These are phyloP conservation scores for Platanus orientalis DNA, from an alignment of 164 flowering plant species.

Conservation along the genomic window DNA sequence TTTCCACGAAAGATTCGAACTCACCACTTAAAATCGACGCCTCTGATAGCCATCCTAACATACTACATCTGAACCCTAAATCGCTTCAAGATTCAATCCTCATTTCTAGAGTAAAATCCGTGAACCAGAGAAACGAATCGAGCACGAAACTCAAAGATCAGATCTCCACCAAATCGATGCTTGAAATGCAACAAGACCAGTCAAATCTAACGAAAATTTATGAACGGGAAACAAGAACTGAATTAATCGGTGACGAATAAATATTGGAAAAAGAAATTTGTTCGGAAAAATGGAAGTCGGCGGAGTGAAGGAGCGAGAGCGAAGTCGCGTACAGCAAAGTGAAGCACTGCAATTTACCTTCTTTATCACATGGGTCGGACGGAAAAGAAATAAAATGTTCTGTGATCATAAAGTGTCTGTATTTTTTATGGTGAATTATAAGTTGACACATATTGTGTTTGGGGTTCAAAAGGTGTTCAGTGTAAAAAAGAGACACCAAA, in stretches of 20 bases:
- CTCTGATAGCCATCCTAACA: slow-evolving; percentile 64
- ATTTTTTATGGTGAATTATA: no score
- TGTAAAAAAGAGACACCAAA: no score
- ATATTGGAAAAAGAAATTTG: background rate
- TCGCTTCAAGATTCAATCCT: slow-evolving; percentile 4
- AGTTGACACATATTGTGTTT: no score
- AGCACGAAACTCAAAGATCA: background rate
- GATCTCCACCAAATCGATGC: background rate
- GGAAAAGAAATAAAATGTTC: no score
- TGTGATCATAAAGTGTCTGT: no score
- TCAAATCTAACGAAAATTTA: background rate
- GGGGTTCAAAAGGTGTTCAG: background rate
- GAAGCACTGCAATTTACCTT: background rate
- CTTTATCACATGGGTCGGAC: background rate
- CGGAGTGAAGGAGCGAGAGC: background rate
- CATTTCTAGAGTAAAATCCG: background rate
- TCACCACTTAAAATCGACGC: slow-evolving; percentile 90
- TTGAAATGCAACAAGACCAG: background rate
- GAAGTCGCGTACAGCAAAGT: background rate
- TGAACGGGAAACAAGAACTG: background rate
- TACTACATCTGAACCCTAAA: slow-evolving; percentile 19
- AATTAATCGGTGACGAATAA: no score
- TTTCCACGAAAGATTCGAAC: slow-evolving; percentile 7
- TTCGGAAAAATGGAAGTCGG: background rate
- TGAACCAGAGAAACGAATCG: slow-evolving; percentile 2